phyloP scores from a whole-genome alignment of 2,329 filamentous ascomycete species.

The Trichoderma aggressivum region DNA sequence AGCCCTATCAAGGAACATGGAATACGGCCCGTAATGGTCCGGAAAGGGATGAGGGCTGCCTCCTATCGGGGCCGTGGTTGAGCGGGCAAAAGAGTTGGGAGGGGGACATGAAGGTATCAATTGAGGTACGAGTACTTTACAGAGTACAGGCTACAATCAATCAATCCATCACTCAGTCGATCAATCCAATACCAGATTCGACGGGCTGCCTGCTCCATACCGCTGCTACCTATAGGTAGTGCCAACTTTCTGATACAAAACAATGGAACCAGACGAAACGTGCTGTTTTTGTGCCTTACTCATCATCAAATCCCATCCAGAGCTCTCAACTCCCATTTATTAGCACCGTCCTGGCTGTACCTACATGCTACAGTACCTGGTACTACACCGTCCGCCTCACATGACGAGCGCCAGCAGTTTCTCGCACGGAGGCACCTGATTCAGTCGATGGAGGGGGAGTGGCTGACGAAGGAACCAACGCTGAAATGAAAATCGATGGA shows the following conservation, averaged over 20 bases:
- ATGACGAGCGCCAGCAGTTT: slow-evolving; percentile 12
- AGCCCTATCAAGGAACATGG: background rate
- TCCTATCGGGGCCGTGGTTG: background rate
- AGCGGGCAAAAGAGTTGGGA: background rate
- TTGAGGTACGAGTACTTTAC: too few species aligned
- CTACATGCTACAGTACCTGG: background rate
- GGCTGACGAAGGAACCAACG: slow-evolving; percentile 10
- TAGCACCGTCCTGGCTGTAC: too few species aligned
- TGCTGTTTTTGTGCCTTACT: background rate
- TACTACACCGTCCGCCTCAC: background rate
- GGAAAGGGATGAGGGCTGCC: slow-evolving; percentile 8
- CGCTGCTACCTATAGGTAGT: background rate
- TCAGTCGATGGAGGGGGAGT: slow-evolving; percentile 11
- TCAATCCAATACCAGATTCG: background rate
- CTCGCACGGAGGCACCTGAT: slow-evolving; percentile 20
- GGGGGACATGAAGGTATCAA: background rate
- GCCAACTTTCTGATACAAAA: background rate
- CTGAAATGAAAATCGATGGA: background rate
- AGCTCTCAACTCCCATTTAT: too few species aligned
- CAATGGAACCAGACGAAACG: background rate
- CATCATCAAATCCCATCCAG: too few species aligned
- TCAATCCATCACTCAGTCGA: background rate
- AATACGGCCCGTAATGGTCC: background rate
- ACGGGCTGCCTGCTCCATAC: background rate
- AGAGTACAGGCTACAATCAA: background rate